Conservation (phyloP, 768 basidiomycete species). For the Trametes coccinea region DNA sequence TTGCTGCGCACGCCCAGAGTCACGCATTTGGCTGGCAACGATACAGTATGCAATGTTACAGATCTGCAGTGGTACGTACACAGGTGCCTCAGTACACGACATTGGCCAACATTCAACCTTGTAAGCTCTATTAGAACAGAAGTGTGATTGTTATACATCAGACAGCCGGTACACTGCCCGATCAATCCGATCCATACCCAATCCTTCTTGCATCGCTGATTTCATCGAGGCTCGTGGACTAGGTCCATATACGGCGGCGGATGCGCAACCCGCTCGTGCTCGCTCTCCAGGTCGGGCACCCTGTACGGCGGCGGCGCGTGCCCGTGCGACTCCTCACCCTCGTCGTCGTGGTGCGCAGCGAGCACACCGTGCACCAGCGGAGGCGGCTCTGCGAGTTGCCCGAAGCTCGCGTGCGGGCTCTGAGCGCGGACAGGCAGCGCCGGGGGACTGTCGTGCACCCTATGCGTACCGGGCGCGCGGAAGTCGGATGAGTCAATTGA, state of each 20-base stretch:
- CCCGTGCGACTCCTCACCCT: constrained; percentile 37
- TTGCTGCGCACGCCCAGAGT: no score
- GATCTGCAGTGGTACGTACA: no score
- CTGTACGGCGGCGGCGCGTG: constrained; percentile 82
- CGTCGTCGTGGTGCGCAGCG: constrained; percentile 3
- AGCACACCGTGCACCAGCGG: neutral
- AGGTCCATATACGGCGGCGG: constrained; percentile 42
- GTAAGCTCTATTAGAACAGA: neutral
- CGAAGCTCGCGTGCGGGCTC: constrained; percentile 20
- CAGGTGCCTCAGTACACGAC: no score
- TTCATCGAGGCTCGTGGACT: constrained; percentile 17
- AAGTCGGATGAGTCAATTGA: constrained; percentile 82
- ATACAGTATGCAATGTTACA: no score
- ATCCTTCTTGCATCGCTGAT: no score
- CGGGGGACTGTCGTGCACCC: constrained; percentile 15
- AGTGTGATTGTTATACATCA: no score
- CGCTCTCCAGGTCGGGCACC: constrained; percentile 44
- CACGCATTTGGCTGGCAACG: no score
- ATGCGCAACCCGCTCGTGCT: constrained; percentile 34
- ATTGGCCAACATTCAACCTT: neutral
- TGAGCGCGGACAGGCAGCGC: constrained; percentile 25
- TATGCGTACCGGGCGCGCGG: constrained; percentile 33
- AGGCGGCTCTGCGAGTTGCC: constrained; percentile 16
- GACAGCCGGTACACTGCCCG: no score
- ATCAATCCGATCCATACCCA: no score